Evolutionary conservation across 139 green algal species (phyloP), one percentile per base, ranked within the genome.

Genomic region (Ettlia oleoabundans): DNA sequence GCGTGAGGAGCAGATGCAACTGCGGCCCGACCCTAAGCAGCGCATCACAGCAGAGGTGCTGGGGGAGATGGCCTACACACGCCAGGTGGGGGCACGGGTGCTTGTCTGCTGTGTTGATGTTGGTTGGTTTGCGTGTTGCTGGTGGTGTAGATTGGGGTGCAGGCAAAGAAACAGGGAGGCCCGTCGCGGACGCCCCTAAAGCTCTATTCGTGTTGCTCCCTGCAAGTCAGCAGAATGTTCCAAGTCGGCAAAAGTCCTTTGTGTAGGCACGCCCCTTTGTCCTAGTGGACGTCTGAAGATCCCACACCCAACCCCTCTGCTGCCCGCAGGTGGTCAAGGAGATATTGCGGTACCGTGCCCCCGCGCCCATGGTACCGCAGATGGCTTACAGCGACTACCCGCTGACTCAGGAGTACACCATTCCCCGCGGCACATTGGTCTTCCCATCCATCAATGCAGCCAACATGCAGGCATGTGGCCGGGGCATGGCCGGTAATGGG

Each of bases 311-410:
- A 1, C 63, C 24, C 51, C 18, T 3, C 33, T 28, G 5, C 24
- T 77, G 38, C 13, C 3, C 5, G 18, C 86, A 94, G 77, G 91
- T 95, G n/a, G 91, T 95, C 18, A 92, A 92, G 81, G 93, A 97
- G 87, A 88, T 97, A 13, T 86, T 97, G 80, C 90, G 93, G 15
- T 97, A 83, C 88, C 51, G 94, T 3, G 90, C 94, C 0, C 89
- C 94, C 1, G 94, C 94, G 2, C 93, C 94, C 82, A 97, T 97
- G 94, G 94, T 97, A 33, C 93, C 93, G 3, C 90, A 94, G 90
- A 86, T 90, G n/a, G 90, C 91, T 1, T 89, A 94, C 86, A 62
- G 65, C 55, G 76, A 86, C 62, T 97, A 95, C 92, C 85, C 86
- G 66, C 84, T 97, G 30, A 94, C 89, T 15, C 84, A 92, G 10